Base-by-base conservation (phyloP, 1,139 yeast genomes). In the Sugiyamaella paludigena region DNA sequence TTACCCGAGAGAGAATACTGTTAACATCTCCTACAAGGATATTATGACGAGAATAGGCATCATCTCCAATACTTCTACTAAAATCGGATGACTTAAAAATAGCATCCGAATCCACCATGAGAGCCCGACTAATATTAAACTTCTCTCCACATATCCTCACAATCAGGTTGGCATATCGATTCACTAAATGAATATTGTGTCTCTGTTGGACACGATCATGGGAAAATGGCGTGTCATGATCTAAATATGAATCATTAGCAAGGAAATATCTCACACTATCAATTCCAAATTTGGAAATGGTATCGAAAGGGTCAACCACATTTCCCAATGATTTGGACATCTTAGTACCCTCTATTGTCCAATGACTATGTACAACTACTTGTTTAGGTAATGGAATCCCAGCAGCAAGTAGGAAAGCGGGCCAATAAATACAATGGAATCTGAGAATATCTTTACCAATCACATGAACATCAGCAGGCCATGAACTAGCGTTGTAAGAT, bases 341-440 rank as follows among this genome's bases (percentile, higher is more conserved):
- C 64, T 92, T 92, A 47, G 81, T 73, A 0, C 98, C 98, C 40
- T 83, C 85, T 67, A 87, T 78, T 13, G 91, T 74, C 98, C 98
- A 92, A 66, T 92, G 98, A 2, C 95, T 84, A 68, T 92, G 99
- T 1, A 92, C 96, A 10, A 89, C 76, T 4, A 92, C 79, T 55
- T 83, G 84, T 36, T 75, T 69, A 0, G 98, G 98, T 8, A 84
- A 63, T 2, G 79, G 79, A 0, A 87, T 63, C 0, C 76, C 83
- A 0, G 95, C 94, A 0, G 97, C 98, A 75, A 91, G 71, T 49
- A 92, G 71, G 54, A 92, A 84, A 1, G 91, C 84, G 0, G 98
- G 98, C 98, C 98, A 92, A 63, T 88, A 89, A 13, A 91, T 78
- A 59, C 94, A 83, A 63, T 94, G 98, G 68, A 92, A 92, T 52